Base-by-base conservation (phyloP, 148 eudicot genomes). In the Rheum nobile region DNA sequence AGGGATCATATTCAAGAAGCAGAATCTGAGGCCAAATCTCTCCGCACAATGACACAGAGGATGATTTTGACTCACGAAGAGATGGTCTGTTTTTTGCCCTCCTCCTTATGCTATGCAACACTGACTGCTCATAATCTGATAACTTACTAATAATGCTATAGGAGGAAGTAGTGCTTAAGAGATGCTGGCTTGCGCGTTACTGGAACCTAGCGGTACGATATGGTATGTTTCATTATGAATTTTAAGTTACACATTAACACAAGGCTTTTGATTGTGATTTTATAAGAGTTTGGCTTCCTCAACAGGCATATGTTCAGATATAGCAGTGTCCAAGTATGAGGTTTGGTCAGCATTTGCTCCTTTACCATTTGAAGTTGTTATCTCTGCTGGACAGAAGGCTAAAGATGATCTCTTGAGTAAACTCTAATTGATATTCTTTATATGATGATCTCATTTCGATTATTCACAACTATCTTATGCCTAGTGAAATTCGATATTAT, bases 101-200 rank as follows among this genome's bases (percentile, higher is more conserved):
- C 26, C 29, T 29, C 11, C 72, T 19, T 68, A 8, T 37, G 24
- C 4, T 8, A 28, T 12, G 34, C 8, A 4, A 3, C 38, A 9
- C n/a, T 32, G 9, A 43, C 29, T 71, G 70, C 47, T 73, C 35
- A 19, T 37, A 67, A 68, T 55, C 57, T 74, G 71, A 55, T n/a
- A 43, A 67, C 1, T 14, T 69, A 54, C 31, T 47, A 73, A 22
- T 63, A 67, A 44, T 24, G 42, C 52, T 81, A 65, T 67, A 96
- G 99, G 99, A 92, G 82, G 99, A 96, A 84, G 99, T 96, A 34
- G 97, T 96, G 77, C 84, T 96, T 37, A 96, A 96, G 85, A 96
- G 99, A 82, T 96, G 99, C 72, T 96, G 99, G 99, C 99, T 96
- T 86, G 89, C 99, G 81, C 97, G 97, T 73, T 96, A 96, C 67